Evolutionary conservation across 2,329 filamentous ascomycete genomes (phyloP), one percentile per base, ranked within the genome.

Genomic region (Epichloe bromicola): DNA sequence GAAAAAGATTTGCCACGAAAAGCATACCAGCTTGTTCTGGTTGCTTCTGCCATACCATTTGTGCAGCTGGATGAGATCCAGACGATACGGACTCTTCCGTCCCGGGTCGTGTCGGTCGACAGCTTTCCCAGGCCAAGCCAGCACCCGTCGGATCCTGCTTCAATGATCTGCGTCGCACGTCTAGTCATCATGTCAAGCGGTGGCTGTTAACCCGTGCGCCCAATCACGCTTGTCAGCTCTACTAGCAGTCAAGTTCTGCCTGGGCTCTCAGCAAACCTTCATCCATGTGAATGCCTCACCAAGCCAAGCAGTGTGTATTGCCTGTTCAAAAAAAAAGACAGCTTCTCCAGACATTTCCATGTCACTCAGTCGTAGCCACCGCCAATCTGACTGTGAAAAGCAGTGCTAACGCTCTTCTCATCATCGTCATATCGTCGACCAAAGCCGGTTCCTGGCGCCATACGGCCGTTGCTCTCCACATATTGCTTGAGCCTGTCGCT

Each of bases 321-420:
- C 14, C 39, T 23, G 23, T 39, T 46, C 23, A 23, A 49, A 40
- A 40, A 40, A 42, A 45, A 50, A 47, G 44, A 38, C 43, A 45
- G 39, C 39, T 39, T 50, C 48, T 50, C 48, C 36, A 19, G 26
- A 5, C 39, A n/a, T 34, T 43, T 3, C 15, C 36, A 7, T 30
- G 49, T 59, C 55, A 49, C 63, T 76, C 74, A 76, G 62, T 77
- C 74, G 57, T 75, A 77, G 53, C 74, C 74, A 19, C 76, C 73
- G 56, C 88, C 89, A 58, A 96, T 82, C 69, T 97, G 93, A 71
- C 89, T 96, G 55, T 91, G 90, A 71, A 97, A 98, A 46, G 90
- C 90, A 49, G 93, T 97, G 63, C 88, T 95, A 61, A 97, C 82
- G 68, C 91, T 97, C 70, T 93, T 88, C 62, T 93, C 88, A 65